Evolutionary conservation across 1,284 basidiomycete genomes (phyloP).

Genomic region (Rhodofomes roseus): DNA sequence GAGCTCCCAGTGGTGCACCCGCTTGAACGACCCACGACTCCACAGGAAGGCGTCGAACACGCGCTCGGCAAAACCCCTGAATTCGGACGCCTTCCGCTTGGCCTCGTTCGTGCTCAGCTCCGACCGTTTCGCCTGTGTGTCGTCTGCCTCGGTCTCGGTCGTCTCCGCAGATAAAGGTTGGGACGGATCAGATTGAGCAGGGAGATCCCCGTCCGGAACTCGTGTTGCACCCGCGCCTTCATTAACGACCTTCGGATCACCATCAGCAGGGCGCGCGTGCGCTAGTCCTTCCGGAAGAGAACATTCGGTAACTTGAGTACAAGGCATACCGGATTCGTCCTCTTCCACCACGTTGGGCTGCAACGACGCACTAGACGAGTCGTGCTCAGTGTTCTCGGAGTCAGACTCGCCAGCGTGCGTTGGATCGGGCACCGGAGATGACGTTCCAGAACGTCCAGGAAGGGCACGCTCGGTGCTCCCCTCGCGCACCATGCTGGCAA

Average conservation of each 20-base stretch:
- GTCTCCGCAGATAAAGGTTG: background rate
- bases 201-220: background rate
- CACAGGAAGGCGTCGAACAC: conserved; percentile 43
- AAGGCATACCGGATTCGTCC: background rate
- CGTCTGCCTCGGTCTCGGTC: background rate
- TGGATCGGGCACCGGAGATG: background rate
- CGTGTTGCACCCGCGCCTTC: background rate
- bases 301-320: background rate
- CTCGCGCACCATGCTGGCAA: background rate
- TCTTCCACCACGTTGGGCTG: background rate
- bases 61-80: conserved; percentile 38
- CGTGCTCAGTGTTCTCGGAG: background rate
- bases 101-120: background rate
- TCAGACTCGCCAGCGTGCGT: background rate
- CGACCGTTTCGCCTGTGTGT: conserved; percentile 1
- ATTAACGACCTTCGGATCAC: background rate
- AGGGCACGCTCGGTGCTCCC: background rate
- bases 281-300: background rate
- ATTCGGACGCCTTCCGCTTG: conserved; percentile 26
- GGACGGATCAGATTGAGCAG: background rate
- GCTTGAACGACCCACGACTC: conserved; percentile 40
- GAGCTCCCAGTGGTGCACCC: conserved; percentile 47
- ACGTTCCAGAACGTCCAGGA: background rate
- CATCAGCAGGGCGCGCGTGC: background rate
- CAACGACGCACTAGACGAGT: background rate